phyloP scores from a whole-genome alignment of 2,329 filamentous ascomycete species.

The Alternaria brassicicola region DNA sequence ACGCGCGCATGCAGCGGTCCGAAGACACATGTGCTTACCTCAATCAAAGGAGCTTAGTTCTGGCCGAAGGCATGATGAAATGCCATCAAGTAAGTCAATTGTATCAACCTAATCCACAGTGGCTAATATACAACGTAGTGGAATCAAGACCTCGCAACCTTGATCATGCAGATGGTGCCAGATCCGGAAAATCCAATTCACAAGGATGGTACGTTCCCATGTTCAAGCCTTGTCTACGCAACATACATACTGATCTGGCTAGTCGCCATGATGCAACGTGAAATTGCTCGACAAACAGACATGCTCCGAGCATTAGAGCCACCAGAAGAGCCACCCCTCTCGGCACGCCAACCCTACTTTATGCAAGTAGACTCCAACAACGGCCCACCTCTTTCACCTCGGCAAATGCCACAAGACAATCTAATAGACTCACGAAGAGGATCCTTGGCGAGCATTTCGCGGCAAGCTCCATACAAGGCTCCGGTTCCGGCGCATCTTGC shows the following conservation, averaged over 20 bases:
- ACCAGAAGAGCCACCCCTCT: conserved; percentile 66
- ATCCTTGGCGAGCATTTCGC: conserved; percentile 62
- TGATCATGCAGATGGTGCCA: conserved; percentile 74
- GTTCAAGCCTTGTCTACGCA: conserved; percentile 29
- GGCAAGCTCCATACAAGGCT: conserved; percentile 73
- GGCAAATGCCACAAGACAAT: conserved; percentile 79
- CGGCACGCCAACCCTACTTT: conserved; percentile 59
- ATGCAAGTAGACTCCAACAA: conserved; percentile 49
- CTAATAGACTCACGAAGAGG: conserved; percentile 70
- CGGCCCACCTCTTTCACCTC: conserved; percentile 81
- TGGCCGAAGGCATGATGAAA: conserved; percentile 80
- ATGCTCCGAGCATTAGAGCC: conserved; percentile 62
- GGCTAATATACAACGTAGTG: conserved; percentile 60
- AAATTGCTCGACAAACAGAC: conserved; percentile 67
- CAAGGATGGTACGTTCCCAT: conserved; percentile 72
- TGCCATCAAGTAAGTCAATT: conserved; percentile 64
- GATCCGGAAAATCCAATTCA: conserved; percentile 77
- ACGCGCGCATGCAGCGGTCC: conserved; percentile 74
- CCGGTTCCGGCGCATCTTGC: conserved; percentile 83
- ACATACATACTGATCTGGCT: conserved; percentile 28
- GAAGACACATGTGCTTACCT: conserved; percentile 84
- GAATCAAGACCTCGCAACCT: conserved; percentile 82
- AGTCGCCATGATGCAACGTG: conserved; percentile 63
- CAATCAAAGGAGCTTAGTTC: conserved; percentile 78
- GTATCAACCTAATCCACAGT: conserved; percentile 23